Evolutionary conservation across 208 protist genomes (phyloP).

Genomic region (Angomonas ambiguus): DNA sequence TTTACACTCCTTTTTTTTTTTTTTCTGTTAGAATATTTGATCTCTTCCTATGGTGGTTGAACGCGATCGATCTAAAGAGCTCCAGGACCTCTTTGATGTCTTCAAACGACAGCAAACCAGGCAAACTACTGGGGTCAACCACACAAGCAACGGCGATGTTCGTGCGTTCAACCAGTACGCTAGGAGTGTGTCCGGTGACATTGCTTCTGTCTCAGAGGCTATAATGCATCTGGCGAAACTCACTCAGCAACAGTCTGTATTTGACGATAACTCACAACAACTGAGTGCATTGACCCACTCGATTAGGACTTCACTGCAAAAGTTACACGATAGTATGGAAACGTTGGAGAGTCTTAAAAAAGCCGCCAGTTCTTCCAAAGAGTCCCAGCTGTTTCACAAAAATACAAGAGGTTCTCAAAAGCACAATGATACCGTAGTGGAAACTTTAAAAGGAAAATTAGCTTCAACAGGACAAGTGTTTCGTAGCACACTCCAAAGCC

Average conservation of each 20-base stretch:
- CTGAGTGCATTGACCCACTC: constrained; percentile 73
- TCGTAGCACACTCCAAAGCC: constrained; percentile 71
- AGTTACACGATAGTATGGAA: constrained; percentile 70
- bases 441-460: constrained; percentile 68
- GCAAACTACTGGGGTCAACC: neutral
- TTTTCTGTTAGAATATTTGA: neutral
- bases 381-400: constrained; percentile 17
- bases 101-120: constrained; percentile 13
- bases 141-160: constrained; percentile 69
- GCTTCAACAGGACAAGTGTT: constrained; percentile 77
- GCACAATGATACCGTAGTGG: constrained; percentile 68
- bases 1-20: constrained; percentile 9
- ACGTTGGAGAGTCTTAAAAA: constrained; percentile 75
- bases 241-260: constrained; percentile 73
- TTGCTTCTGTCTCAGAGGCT: constrained; percentile 72
- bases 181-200: constrained; percentile 69
- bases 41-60: neutral
- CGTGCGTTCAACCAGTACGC: constrained; percentile 80
- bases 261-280: constrained; percentile 85
- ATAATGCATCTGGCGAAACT: constrained; percentile 83
- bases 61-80: constrained; percentile 41
- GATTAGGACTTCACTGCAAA: constrained; percentile 73
- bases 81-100: constrained; percentile 21
- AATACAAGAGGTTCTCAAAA: constrained; percentile 12
- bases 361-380: neutral